A percentile compares a stretch with the other conserved stretches of the same genome.
Evolutionary conservation across 2,329 filamentous ascomycete species (phyloP).

Genomic region (Xylogone sp.): DNA sequence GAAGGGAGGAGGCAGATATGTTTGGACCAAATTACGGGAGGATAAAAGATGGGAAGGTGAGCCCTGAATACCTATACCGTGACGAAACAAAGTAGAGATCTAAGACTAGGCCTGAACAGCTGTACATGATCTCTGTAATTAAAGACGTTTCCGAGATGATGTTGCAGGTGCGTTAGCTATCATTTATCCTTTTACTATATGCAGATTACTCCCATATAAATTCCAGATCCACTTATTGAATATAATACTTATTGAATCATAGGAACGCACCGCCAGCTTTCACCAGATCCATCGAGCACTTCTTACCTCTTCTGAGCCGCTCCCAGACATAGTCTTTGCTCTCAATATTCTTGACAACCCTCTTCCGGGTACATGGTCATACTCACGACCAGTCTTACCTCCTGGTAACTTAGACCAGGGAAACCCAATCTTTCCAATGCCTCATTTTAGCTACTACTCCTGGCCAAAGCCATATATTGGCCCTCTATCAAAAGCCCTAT

Average conservation of each 20-base stretch:
- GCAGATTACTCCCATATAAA: too few relatives aligned
- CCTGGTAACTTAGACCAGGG: conserved; percentile 22
- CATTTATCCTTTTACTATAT: too few relatives aligned
- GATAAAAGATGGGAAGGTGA: conserved; percentile 38
- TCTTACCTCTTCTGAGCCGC: conserved; percentile 40
- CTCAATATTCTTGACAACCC: conserved; percentile 49
- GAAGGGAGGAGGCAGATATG: conserved; percentile 24
- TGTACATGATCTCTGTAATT: conserved; percentile 42
- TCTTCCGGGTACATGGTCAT: conserved; percentile 39
- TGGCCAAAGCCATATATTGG: conserved; percentile 49
- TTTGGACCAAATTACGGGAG: conserved; percentile 39
- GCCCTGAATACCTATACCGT: not conserved
- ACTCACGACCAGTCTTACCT: conserved; percentile 39
- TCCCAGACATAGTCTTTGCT: conserved; percentile 49
- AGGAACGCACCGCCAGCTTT: conserved; percentile 48
- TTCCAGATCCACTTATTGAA: not conserved
- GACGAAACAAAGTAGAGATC: not conserved
- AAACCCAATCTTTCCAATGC: conserved; percentile 43
- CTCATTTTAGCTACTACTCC: conserved; percentile 53
- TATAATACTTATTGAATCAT: conserved; percentile 14
- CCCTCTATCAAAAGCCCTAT: conserved; percentile 36
- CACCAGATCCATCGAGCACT: conserved; percentile 51
- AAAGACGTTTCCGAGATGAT: conserved; percentile 39
- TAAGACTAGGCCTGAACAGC: conserved; percentile 19
- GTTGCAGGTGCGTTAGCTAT: conserved; percentile 29